phyloP scores from a whole-genome alignment of 495 filamentous ascomycete species.

The Amorphotheca resinae region DNA sequence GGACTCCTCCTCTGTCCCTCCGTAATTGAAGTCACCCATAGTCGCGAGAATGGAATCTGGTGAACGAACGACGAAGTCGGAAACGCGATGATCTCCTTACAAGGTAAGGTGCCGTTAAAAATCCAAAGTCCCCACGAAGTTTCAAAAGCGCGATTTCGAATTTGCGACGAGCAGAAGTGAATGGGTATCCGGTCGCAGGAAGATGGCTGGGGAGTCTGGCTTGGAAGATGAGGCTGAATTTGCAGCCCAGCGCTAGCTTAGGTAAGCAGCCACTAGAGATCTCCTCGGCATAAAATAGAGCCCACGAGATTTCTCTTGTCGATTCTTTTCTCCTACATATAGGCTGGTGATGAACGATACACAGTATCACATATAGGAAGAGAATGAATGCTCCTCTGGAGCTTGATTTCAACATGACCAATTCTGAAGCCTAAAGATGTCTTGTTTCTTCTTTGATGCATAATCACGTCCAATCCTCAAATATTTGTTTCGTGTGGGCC shows the following conservation, averaged over 20 bases:
- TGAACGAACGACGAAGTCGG: background rate
- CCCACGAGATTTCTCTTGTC: background rate
- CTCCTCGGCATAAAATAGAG: background rate
- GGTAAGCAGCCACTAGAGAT: constrained; percentile 6
- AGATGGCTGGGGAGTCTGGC: background rate
- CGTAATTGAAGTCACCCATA: constrained; percentile 43
- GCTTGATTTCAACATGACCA: constrained; percentile 41
- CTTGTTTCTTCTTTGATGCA: background rate
- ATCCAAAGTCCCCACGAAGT: too few species aligned
- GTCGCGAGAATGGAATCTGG: constrained; percentile 2
- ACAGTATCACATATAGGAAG: constrained; percentile 44
- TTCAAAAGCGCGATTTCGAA: too few species aligned
- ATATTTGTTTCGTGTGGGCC: too few species aligned
- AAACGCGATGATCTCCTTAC: too few species aligned
- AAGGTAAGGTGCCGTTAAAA: too few species aligned
- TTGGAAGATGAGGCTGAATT: background rate
- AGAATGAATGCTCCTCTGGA: constrained; percentile 38
- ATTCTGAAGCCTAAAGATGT: constrained; percentile 38
- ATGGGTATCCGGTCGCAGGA: background rate
- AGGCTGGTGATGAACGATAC: constrained; percentile 44
- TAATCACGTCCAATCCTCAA: background rate
- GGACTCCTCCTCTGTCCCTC: constrained; percentile 74
- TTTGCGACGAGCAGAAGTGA: background rate
- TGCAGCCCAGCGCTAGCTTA: background rate
- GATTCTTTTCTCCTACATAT: constrained; percentile 5